A percentile compares a stretch with the other conserved stretches of the same genome.
Evolutionary conservation across 495 filamentous ascomycete species (phyloP).

Genomic region (Sordaria brevicollis): DNA sequence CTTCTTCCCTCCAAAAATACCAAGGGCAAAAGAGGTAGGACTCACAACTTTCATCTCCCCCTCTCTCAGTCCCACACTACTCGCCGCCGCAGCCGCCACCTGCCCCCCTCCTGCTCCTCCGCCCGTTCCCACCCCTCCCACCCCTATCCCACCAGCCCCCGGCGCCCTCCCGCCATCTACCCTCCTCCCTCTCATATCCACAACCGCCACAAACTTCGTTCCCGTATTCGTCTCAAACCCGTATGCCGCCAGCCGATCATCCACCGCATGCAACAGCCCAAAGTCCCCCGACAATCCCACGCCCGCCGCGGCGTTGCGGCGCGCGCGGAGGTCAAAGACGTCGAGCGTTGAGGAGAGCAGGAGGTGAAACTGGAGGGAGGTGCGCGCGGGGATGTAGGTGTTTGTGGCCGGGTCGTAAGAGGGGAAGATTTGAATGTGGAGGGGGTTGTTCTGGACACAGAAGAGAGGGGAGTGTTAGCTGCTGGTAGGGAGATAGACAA

Average conservation of each 20-base stretch:
- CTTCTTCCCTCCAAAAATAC: neutral
- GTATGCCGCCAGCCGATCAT: slow-evolving; percentile 84
- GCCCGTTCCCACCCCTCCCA: slow-evolving; percentile 1
- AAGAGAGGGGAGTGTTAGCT: slow-evolving; percentile 3
- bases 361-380: slow-evolving; percentile 77
- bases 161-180: slow-evolving; percentile 16
- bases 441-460: slow-evolving; percentile 71
- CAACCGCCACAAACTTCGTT: slow-evolving; percentile 74
- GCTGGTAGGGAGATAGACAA: neutral
- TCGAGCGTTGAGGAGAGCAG: slow-evolving; percentile 84
- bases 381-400: slow-evolving; percentile 39
- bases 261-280: slow-evolving; percentile 81
- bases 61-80: slow-evolving; percentile 52
- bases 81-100: slow-evolving; percentile 20
- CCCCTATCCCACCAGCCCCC: slow-evolving; percentile 14
- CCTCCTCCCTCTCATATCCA: slow-evolving; percentile 66
- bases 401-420: slow-evolving; percentile 42
- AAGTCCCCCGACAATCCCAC: slow-evolving; percentile 59
- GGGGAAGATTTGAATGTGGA: slow-evolving; percentile 86
- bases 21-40: neutral
- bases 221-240: slow-evolving; percentile 98
- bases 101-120: slow-evolving; percentile 8
- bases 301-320: slow-evolving; percentile 51
- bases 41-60: slow-evolving; percentile 65
- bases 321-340: slow-evolving; percentile 73